Evolutionary conservation across 371 early-diverging fungal species (phyloP).

Genomic region (Apophysomyces sp.): DNA sequence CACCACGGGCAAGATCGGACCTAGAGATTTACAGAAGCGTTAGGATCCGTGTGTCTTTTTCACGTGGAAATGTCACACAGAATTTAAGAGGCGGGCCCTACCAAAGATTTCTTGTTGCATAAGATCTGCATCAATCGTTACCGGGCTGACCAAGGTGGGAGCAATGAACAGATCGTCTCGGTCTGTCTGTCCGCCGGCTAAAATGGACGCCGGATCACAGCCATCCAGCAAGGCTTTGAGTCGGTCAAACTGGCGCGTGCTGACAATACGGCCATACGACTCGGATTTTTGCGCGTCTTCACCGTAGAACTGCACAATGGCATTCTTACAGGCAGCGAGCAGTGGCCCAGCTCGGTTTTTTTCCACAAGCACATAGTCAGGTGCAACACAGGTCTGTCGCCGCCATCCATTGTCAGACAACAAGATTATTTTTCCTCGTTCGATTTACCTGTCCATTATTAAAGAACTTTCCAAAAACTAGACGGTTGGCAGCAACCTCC

Average conservation of each 20-base stretch:
- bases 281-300: slow-evolving; percentile 42
- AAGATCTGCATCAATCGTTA: slow-evolving; percentile 49
- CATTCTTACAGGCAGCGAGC: slow-evolving; percentile 40
- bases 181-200: slow-evolving; percentile 58
- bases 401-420: not conserved
- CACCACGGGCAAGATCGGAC: slow-evolving; percentile 78
- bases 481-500: slow-evolving; percentile 65
- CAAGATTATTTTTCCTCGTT: not conserved
- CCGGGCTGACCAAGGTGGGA: slow-evolving; percentile 65
- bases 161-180: slow-evolving; percentile 61
- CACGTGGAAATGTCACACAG: not conserved
- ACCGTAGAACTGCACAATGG: slow-evolving; percentile 53
- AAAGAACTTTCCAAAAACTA: slow-evolving; percentile 78
- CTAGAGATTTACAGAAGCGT: slow-evolving; percentile 4
- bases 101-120: slow-evolving; percentile 82
- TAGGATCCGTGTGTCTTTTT: not conserved
- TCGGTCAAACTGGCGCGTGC: slow-evolving; percentile 67
- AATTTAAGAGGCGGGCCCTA: not conserved
- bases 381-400: slow-evolving; percentile 81
- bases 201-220: slow-evolving; percentile 42
- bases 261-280: slow-evolving; percentile 73
- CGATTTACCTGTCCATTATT: slow-evolving; percentile 81
- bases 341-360: slow-evolving; percentile 54
- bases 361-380: slow-evolving; percentile 80
- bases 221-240: slow-evolving; percentile 56